Percentiles rank a stretch among this genome's conserved stretches.
Conservation (phyloP, 208 protist genomes). For the Acanthamoeba castellanii region DNA sequence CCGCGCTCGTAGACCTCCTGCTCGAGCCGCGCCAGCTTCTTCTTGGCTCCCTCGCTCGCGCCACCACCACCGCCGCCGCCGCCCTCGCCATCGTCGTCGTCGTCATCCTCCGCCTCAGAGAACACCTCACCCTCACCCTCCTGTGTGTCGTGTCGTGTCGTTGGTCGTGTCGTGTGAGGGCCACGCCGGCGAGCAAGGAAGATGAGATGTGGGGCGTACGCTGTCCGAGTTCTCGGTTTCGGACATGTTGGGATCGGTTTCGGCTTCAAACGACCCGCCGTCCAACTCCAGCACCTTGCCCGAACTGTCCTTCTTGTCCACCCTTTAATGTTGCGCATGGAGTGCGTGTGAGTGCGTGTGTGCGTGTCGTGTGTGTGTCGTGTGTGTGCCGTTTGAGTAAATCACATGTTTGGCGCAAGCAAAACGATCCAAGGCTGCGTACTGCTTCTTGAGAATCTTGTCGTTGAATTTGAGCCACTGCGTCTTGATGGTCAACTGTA, state of each 20-base stretch:
- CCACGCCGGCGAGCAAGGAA: neutral
- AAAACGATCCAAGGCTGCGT: neutral
- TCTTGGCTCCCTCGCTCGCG: neutral
- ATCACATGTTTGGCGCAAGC: neutral
- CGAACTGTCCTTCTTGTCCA: conserved; percentile 53
- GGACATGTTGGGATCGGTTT: conserved; percentile 72
- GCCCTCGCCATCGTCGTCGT: neutral
- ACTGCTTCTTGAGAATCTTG: conserved; percentile 67
- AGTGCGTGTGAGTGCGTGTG: no score
- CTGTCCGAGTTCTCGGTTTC: conserved; percentile 40
- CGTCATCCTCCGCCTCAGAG: conserved; percentile 17
- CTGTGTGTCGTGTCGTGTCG: neutral
- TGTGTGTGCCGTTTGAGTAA: neutral
- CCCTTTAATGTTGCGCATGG: neutral
- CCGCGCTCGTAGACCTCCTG: conserved; percentile 71
- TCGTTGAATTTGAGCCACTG: conserved; percentile 72
- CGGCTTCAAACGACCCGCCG: conserved; percentile 63
- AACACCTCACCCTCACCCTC: conserved; percentile 64
- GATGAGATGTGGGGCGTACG: neutral
- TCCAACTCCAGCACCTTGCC: neutral
- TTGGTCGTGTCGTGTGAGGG: neutral
- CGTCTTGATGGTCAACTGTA: conserved; percentile 71
- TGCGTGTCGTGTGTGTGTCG: no score
- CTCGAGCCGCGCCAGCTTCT: conserved; percentile 61
- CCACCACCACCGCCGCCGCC: neutral